Conservation (phyloP, 2,329 filamentous ascomycete genomes). For the Colletotrichum melonis region DNA sequence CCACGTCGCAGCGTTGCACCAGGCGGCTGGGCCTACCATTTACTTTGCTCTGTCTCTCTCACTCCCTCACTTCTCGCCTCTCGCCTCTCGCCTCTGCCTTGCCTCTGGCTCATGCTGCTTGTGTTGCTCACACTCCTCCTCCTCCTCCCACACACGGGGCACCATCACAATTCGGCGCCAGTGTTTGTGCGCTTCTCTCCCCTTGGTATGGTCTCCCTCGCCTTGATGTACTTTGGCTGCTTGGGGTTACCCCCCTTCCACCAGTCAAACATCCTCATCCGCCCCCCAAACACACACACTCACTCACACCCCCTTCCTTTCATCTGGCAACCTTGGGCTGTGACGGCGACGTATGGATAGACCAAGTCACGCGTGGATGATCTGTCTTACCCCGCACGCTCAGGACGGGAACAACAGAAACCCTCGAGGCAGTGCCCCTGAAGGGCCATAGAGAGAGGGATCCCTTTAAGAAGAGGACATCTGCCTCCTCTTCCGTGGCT, state of each 20-base stretch:
- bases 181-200: conserved; percentile 4
- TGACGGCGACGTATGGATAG: conserved; percentile 25
- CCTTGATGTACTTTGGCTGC: neutral
- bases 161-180: neutral
- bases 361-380: conserved; percentile 35
- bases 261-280: neutral
- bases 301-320: neutral
- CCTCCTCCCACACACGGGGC: neutral
- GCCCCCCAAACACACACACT: neutral
- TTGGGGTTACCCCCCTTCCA: neutral
- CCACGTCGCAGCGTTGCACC: conserved; percentile 21
- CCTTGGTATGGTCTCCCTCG: conserved; percentile 5
- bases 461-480: conserved; percentile 28
- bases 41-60: neutral
- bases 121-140: neutral
- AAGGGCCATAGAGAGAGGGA: neutral
- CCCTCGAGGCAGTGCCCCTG: conserved; percentile 32
- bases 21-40: conserved; percentile 12
- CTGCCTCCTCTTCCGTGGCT: neutral
- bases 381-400: conserved; percentile 37
- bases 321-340: neutral
- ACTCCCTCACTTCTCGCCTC: neutral
- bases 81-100: neutral
- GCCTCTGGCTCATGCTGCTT: neutral
- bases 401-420: conserved; percentile 4